A percentile compares a stretch with the other conserved stretches of the same genome.
Evolutionary conservation across 345 rosid species (phyloP).

Genomic region (Pelargonium nanum): DNA sequence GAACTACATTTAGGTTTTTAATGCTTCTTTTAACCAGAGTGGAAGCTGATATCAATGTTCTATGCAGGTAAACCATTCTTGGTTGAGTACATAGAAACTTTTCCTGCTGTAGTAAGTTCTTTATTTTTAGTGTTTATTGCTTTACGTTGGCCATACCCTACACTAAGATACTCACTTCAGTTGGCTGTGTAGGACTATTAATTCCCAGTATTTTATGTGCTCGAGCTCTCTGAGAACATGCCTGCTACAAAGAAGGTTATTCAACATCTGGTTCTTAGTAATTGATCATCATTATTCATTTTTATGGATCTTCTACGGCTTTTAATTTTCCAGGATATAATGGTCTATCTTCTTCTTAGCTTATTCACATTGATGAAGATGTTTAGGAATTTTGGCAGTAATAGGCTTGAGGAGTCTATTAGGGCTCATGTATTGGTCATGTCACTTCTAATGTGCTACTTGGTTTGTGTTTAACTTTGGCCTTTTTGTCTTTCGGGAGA

Average conservation of each 20-base stretch:
- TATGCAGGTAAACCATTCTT: background rate
- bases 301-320: background rate
- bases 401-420: background rate
- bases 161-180: background rate
- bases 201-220: background rate
- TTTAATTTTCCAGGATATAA: background rate
- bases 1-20: too few species aligned
- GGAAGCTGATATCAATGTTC: background rate
- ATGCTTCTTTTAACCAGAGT: background rate
- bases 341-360: background rate
- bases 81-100: background rate
- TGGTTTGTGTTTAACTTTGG: too few species aligned
- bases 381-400: background rate
- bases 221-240: conserved; percentile 15
- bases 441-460: background rate
- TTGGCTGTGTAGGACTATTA: background rate
- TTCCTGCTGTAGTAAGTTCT: background rate
- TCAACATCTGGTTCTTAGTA: background rate
- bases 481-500: too few species aligned
- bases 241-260: conserved; percentile 21
- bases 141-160: background rate
- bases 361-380: background rate
- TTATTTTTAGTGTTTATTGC: background rate
- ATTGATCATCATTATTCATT: background rate
- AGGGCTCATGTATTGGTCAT: background rate